Evolutionary conservation across 176 grass and related monocot species (phyloP).

Genomic region (Ampelocalamus luodianensis): DNA sequence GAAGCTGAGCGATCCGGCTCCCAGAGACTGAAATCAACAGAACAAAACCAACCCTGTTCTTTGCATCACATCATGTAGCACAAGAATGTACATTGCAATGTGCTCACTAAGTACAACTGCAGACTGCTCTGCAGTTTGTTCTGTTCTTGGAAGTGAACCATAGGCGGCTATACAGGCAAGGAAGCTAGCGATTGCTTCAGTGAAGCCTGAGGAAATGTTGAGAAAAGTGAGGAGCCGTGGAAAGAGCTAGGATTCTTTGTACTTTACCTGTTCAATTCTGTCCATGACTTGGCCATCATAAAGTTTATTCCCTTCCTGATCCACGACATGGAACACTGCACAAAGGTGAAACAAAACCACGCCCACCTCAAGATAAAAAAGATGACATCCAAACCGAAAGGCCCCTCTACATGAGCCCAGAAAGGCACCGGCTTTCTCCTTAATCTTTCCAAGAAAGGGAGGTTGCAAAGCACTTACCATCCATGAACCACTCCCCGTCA

Average conservation of each 20-base stretch:
- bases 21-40: slow-evolving; percentile 68
- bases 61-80: background rate
- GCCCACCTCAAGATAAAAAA: slow-evolving; percentile 34
- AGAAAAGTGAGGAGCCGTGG: background rate
- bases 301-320: slow-evolving; percentile 88
- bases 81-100: background rate
- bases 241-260: background rate
- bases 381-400: slow-evolving; percentile 38
- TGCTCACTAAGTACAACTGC: background rate
- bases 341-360: background rate
- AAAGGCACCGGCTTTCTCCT: slow-evolving; percentile 42
- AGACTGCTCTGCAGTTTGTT: background rate
- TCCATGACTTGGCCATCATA: slow-evolving; percentile 72
- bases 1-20: slow-evolving; percentile 60
- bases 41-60: background rate
- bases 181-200: background rate
- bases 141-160: slow-evolving; percentile 33
- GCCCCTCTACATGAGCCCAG: background rate
- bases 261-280: slow-evolving; percentile 76
- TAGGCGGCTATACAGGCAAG: background rate
- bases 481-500: slow-evolving; percentile 99
- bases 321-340: slow-evolving; percentile 98
- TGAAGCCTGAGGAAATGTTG: background rate
- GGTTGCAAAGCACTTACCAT: slow-evolving; percentile 64
- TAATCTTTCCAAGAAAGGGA: slow-evolving; percentile 48